Evolutionary conservation across 805 yeast genomes (phyloP), one percentile per base, ranked within the genome.

Genomic region (Starmerella lactis-condensi): DNA sequence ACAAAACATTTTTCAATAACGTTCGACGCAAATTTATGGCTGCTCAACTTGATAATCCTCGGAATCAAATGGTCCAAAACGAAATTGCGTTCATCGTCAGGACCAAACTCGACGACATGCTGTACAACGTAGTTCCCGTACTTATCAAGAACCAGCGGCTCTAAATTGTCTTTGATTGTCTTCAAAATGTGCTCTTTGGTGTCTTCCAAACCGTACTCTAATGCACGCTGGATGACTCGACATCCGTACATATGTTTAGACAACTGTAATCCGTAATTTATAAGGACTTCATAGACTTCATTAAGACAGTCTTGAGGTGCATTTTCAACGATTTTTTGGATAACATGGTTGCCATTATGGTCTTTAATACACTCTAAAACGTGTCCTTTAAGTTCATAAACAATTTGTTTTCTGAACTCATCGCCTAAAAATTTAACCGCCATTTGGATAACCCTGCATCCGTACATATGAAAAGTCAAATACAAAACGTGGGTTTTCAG

Each of bases 101-200:
- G 45, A n/a, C 93, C 92, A 36, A 74, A 69, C 52, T 82, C 92
- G 40, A 89, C 67, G 33, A 89, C 76, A 52, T 89, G 95, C 54
- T 89, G 99, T 48, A 89, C 81, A 24, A 89, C 98, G 50, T 89
- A 89, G 58, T 89, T 89, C 37, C 99, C 99, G 52, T 81, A 89
- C 58, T 89, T 96, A 51, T 89, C 96, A 51, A 81, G 93, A 35
- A 83, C 77, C 47, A 89, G 62, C 47, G 68, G 72, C 40, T 67
- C 74, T 16, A 79, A 67, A 47, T 68, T 75, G 31, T 70, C 66
- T 43, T 72, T 72, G 46, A 89, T 61, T 49, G 81, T 92, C 17
- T 57, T 59, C 45, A 89, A 55, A 33, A 89, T 72, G 32, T 59
- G 61, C 17, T 61, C 56, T 52, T 77, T 83, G 44, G 81, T 83